Base-by-base conservation (phyloP, 2,329 filamentous ascomycete genomes). In the Diplodia mutila region DNA sequence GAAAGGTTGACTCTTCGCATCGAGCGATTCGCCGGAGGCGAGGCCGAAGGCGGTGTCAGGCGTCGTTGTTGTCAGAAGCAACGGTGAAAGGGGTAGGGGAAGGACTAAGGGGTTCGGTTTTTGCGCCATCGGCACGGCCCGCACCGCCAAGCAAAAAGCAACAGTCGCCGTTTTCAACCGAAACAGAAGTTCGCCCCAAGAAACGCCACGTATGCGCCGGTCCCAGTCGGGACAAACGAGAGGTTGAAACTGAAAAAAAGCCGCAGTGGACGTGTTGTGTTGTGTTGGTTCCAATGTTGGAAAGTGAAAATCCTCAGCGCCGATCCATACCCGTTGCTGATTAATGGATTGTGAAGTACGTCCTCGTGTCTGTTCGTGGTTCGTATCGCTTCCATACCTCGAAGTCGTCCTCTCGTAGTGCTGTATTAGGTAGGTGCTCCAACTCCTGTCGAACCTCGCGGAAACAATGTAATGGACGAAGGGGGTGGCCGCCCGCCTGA, bases 191-290 rank as follows among this genome's bases (percentile, higher is more conserved):
- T 14, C 59, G 59, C 59, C 25, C 46, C 59, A 51, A 63, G 46
- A 29, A 63, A 63, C 59, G 59, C 42, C 59, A 63, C 59, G 59
- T 63, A 63, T 63, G 59, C 59, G 59, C 59, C 59, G 59, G 59
- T n/a, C 59, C 59, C 59, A 18, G 42, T 51, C 27, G 46, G 59
- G 59, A 51, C 59, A 63, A 63, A 63, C 59, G 46, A 63, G 42
- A 63, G 27, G 46, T 49, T 21, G 59, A 37, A 63, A 29, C 42
- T 63, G 39, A 32, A 51, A 37, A 61, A 39, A 63, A 51, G 59
- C 29, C 46, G 59, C 42, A 51, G 57, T 48, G 39, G 59, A 63
- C 46, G 25, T 51, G 59, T 27, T 34, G 59, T 37, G 39, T 61
- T 29, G 25, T 49, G 25, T 16, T 49, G 18, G 16, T 39, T 61